These are phyloP conservation scores for Ogataea parapolymorpha DNA, from an alignment of 805 yeast genomes.

Conservation along the genomic window DNA sequence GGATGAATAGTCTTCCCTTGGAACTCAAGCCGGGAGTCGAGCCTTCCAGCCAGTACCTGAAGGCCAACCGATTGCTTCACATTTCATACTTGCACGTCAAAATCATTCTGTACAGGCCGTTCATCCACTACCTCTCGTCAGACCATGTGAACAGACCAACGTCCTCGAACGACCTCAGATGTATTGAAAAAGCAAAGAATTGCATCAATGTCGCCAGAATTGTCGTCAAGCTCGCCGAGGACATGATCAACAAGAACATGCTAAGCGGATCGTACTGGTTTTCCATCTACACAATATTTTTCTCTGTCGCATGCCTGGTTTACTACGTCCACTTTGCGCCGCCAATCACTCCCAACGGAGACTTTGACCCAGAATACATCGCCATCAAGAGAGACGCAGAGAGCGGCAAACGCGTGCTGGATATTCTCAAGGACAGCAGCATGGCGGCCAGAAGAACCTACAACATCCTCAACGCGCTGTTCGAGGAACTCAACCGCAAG, in stretches of 20 bases:
- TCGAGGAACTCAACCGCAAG: constrained; percentile 71
- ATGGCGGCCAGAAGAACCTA: constrained; percentile 79
- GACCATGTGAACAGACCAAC: constrained; percentile 33
- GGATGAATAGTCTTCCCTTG: constrained; percentile 69
- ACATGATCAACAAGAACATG: constrained; percentile 68
- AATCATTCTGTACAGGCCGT: constrained; percentile 81
- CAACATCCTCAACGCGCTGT: constrained; percentile 72
- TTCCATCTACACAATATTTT: constrained; percentile 82
- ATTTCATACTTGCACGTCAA: constrained; percentile 73
- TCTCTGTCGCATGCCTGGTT: constrained; percentile 81
- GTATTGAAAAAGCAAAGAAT: constrained; percentile 71
- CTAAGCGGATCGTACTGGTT: constrained; percentile 90
- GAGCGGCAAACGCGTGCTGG: constrained; percentile 71
- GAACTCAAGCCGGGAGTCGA: constrained; percentile 70
- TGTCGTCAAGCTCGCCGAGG: constrained; percentile 76
- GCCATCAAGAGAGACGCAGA: constrained; percentile 73
- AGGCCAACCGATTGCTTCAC: constrained; percentile 73
- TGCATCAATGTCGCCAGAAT: constrained; percentile 82
- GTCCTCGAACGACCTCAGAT: constrained; percentile 48
- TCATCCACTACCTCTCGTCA: constrained; percentile 76
- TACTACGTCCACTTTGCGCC: constrained; percentile 65
- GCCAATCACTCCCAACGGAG: constrained; percentile 32
- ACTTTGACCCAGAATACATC: constrained; percentile 49
- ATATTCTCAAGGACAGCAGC: constrained; percentile 66
- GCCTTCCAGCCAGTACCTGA: constrained; percentile 61